These are phyloP conservation scores for Darksidea phi DNA, from an alignment of 495 filamentous ascomycete genomes.

Conservation along the genomic window DNA sequence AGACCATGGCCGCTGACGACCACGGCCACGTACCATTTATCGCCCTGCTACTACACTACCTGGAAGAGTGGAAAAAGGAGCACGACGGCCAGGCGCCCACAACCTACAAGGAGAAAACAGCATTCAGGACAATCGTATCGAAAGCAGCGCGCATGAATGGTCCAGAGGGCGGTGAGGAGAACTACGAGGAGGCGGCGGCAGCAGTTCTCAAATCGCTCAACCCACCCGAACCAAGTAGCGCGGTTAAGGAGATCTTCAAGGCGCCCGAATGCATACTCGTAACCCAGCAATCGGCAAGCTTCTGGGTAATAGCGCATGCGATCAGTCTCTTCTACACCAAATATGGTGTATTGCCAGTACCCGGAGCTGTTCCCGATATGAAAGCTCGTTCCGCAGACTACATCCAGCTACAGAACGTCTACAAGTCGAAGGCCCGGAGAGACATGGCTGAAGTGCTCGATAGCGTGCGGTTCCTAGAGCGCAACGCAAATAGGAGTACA, in stretches of 20 bases:
- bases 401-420: conserved; percentile 86
- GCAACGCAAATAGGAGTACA: conserved; percentile 49
- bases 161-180: conserved; percentile 90
- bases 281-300: conserved; percentile 52
- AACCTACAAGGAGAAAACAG: conserved; percentile 82
- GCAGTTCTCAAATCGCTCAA: conserved; percentile 84
- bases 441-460: conserved; percentile 76
- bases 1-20: conserved; percentile 70
- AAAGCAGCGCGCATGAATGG: conserved; percentile 67
- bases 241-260: conserved; percentile 74
- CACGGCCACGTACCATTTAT: conserved; percentile 94
- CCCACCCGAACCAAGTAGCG: conserved; percentile 61
- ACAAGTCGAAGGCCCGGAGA: conserved; percentile 81
- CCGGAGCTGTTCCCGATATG: conserved; percentile 93
- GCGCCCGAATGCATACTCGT: conserved; percentile 58
- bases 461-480: conserved; percentile 62
- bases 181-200: conserved; percentile 87
- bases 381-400: conserved; percentile 93
- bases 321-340: conserved; percentile 69
- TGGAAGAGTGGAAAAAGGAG: conserved; percentile 74
- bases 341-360: conserved; percentile 73
- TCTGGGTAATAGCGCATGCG: conserved; percentile 89
- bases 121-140: conserved; percentile 69
- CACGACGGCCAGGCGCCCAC: conserved; percentile 68
- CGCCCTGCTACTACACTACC: conserved; percentile 77